phyloP scores from a whole-genome alignment of 192 early-diverging fungal genomes.

The Rhizophagus prolifer region DNA sequence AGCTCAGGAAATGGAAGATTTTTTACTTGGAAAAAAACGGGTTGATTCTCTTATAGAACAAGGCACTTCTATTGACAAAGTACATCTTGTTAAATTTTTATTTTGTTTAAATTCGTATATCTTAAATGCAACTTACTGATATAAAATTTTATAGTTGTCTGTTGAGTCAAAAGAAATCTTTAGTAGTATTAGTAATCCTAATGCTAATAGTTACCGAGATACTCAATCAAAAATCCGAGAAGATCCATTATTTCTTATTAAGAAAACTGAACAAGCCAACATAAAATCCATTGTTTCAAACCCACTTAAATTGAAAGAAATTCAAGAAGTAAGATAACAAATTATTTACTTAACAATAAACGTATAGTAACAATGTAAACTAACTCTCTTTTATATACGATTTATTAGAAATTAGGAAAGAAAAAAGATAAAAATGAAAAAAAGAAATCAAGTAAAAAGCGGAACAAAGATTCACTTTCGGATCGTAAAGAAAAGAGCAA shows the following conservation, averaged over 20 bases:
- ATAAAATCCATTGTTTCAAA: conserved; percentile 49
- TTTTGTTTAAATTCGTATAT: background rate
- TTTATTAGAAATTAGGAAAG: background rate
- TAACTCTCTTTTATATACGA: background rate
- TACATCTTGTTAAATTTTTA: conserved; percentile 25
- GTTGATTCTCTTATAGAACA: conserved; percentile 65
- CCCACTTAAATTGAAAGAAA: conserved; percentile 24
- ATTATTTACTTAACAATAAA: background rate
- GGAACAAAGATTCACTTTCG: background rate
- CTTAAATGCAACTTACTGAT: background rate
- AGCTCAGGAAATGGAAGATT: conserved; percentile 80
- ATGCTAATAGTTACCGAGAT: conserved; percentile 82
- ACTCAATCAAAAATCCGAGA: conserved; percentile 82
- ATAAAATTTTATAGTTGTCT: conserved; percentile 12
- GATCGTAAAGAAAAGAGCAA: background rate
- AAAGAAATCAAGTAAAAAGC: background rate
- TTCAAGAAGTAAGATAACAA: conserved; percentile 6
- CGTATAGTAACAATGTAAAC: background rate
- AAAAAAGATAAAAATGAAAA: background rate
- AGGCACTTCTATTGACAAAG: conserved; percentile 37
- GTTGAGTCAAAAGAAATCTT: conserved; percentile 35
- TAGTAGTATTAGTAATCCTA: conserved; percentile 54
- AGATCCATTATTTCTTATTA: conserved; percentile 90
- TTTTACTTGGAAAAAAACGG: conserved; percentile 83
- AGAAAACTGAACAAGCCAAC: conserved; percentile 78